phyloP scores from a whole-genome alignment of 257 asterid genomes.

The Nicotiana otophora region DNA sequence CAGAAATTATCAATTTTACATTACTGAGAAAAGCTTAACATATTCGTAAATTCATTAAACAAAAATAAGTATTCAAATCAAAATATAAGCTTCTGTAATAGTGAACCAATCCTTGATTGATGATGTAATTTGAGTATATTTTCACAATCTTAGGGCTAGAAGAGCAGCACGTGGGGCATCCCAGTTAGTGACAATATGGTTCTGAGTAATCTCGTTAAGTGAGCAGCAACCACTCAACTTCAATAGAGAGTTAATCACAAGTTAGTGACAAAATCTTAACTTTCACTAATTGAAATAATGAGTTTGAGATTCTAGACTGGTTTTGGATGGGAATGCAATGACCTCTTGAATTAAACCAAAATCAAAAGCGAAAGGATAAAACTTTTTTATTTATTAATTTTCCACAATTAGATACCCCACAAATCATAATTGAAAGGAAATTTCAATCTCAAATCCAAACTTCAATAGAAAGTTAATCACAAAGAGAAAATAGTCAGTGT shows the following conservation, averaged over 20 bases:
- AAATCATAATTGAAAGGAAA: background rate
- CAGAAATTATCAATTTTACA: background rate
- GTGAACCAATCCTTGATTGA: background rate
- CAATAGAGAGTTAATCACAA: too few relatives aligned
- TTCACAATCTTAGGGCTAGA: slow-evolving; percentile 56
- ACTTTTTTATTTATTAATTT: background rate
- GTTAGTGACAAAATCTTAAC: background rate
- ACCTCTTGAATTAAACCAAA: background rate
- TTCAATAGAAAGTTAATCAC: background rate
- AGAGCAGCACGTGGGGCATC: slow-evolving; percentile 47
- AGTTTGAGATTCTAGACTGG: background rate
- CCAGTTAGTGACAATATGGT: slow-evolving; percentile 79
- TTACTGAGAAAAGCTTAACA: background rate
- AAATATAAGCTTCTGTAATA: slow-evolving; percentile 16
- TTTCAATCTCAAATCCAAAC: background rate
- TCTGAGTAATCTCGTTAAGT: slow-evolving; percentile 69
- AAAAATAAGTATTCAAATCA: slow-evolving; percentile 3
- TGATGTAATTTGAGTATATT: background rate
- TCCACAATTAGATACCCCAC: background rate
- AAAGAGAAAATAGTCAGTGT: background rate
- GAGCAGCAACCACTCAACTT: slow-evolving; percentile 69
- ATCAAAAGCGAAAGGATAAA: background rate
- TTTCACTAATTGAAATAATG: background rate
- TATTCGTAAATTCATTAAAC: slow-evolving; percentile 2
- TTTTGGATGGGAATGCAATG: background rate